Evolutionary conservation across 371 early-diverging fungal species (phyloP).

Genomic region (Mucor irregularis): DNA sequence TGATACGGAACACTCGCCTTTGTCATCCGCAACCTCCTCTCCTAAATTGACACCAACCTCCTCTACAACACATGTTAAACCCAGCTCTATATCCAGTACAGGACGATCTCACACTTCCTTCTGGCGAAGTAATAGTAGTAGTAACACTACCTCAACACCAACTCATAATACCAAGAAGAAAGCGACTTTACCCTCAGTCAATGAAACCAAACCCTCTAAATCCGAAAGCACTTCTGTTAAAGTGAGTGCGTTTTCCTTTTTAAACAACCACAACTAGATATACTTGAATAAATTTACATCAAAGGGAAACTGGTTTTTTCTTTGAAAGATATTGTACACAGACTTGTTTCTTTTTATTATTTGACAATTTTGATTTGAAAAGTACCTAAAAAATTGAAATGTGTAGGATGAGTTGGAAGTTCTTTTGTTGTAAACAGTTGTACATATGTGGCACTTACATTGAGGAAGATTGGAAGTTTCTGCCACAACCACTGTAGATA

Average conservation of each 20-base stretch:
- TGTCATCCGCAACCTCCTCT: neutral
- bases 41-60: slow-evolving; percentile 5
- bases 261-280: slow-evolving; percentile 14
- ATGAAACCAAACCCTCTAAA: slow-evolving; percentile 10
- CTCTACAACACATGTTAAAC: slow-evolving; percentile 1
- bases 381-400: slow-evolving; percentile 48
- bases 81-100: neutral
- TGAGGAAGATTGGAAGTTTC: slow-evolving; percentile 88
- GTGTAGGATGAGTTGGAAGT: neutral
- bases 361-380: slow-evolving; percentile 88
- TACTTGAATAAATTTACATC: slow-evolving; percentile 6
- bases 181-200: neutral
- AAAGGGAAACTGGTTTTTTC: slow-evolving; percentile 7
- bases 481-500: slow-evolving; percentile 83
- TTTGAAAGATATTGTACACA: slow-evolving; percentile 2
- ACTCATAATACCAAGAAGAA: neutral
- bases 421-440: no score
- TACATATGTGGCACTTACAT: slow-evolving; percentile 56
- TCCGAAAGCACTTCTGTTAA: slow-evolving; percentile 6
- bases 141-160: neutral
- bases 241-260: slow-evolving; percentile 8
- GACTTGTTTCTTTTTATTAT: slow-evolving; percentile 25
- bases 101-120: slow-evolving; percentile 11
- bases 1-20: slow-evolving; percentile 1
- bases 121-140: slow-evolving; percentile 14